Evolutionary conservation across 1,284 basidiomycete genomes (phyloP), one percentile per base, ranked within the genome.

Genomic region (Boletus smithii): DNA sequence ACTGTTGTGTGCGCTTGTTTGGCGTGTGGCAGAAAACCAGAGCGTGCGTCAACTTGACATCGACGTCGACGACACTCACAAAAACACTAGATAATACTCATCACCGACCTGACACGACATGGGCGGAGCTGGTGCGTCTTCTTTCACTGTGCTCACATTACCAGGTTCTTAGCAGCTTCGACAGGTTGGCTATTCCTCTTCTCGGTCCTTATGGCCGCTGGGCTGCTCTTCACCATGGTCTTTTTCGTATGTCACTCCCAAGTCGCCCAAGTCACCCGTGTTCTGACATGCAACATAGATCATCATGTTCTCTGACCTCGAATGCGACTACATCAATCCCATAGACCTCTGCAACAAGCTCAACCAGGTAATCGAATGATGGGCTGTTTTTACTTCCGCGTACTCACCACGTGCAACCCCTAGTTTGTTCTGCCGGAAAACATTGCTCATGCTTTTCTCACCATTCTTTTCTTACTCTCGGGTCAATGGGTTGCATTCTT

Each of bases 341-440:
- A 98, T 99, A 82, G 95, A 99, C 72, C 85, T 99, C 31, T 99
- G 97, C 76, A 98, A 98, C 76, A 98, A 98, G 77, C 86, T 99
- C 63, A 99, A 99, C 71, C 91, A 95, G 73, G 95, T 97, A 55
- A 46, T 66, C 65, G 37, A 16, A 6, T 9, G 10, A 29, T 8
- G 38, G 9, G 9, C 46, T 10, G 4, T 23, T 13, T 35, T 8
- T 22, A 1, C 4, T n/a, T 16, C 3, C 5, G 8, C 9, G 8
- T 16, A 14, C 46, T 51, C 33, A 43, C 42, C 46, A 26, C 40
- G 36, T 42, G 22, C 20, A 44, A 17, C 27, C 32, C 33, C 4
- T 64, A 99, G 94, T 99, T 99, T 68, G 94, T 98, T 39, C 78
- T 99, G 16, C 95, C 95, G 40, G 95, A 99, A 77, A 95, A 97